Evolutionary conservation across 2,329 filamentous ascomycete genomes (phyloP), one percentile per base, ranked within the genome.

Genomic region (Xylariaceae sp.): DNA sequence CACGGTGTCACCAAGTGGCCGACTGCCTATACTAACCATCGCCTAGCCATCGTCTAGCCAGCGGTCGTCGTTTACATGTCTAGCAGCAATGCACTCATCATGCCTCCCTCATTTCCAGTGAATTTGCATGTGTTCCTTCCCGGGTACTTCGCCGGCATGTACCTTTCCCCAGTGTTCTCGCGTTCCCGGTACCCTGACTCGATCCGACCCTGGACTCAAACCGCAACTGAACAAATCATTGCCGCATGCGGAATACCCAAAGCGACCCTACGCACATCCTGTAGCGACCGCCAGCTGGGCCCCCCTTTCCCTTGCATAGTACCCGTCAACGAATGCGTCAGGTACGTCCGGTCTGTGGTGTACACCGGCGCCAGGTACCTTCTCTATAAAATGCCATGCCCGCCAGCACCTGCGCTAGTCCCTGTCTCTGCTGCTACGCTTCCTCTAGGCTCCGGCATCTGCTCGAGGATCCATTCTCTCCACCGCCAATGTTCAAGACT

Each of bases 401-500:
- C 8, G 8, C 35, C 8, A 37, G 35, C 4, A 37, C 8, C 43
- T 12, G 19, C 43, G 19, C 42, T 29, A 29, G n/a, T 19, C 30
- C 32, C 29, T 12, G 19, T 12, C 43, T 45, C 4, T 32, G 11
- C n/a, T 45, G 43, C 58, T 56, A 48, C 48, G 55, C 58, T 55
- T 55, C 58, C 52, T 56, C 54, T 56, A 19, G 19, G 19, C 19
- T 60, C 35, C 35, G 9, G 9, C 35, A n/a, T 27, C 56, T 54
- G 35, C 49, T 42, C 53, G 51, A 54, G 49, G 51, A 51, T 48
- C 40, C 40, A 42, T 11, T 9, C 54, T 59, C 57, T 55, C 55
- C 57, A 57, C 55, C 50, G 52, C 46, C 57, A 57, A 56, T 53
- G 37, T 52, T 52, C 48, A 55, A 53, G 54, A 53, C 41, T 56